Evolutionary conservation across 257 asterid genomes (phyloP), one percentile per base, ranked within the genome.

Genomic region (Solanum appendiculatum): DNA sequence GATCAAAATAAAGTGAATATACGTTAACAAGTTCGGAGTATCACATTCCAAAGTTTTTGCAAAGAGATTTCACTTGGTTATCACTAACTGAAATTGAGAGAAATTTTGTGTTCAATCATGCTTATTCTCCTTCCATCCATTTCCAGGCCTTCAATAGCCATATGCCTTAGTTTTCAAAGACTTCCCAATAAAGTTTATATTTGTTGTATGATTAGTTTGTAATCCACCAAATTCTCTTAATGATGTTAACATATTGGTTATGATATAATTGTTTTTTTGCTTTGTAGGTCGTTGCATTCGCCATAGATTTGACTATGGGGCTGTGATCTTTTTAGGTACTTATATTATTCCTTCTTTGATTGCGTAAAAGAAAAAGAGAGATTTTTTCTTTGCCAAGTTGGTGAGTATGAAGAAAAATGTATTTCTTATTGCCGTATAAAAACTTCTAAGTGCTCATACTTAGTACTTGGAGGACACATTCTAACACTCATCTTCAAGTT

Each of bases 211-310:
- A 81, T 81, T 48, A 81, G 68, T 86, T 86, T 86, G 23, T 77
- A 12, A 16, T 80, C 27, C 40, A 16, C 27, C 18, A 80, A 80
- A 80, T 80, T 60, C 64, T 84, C 70, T 75, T 63, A 83, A 48
- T 40, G 80, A 36, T 33, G 29, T 33, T 36, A 20, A 48, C 14
- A 27, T 56, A 74, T 46, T 72, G 78, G 14, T 46, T 46, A 37
- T 89, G 87, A 87, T 54, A 23, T 20, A 81, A 78, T 75, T 89
- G 46, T 69, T 80, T 66, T 84, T 73, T 23, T 81, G 66, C 86
- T 88, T 77, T 94, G 94, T 88, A 97, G 99, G 99, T 51, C 97
- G 99, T 82, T 97, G 99, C 93, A 96, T 97, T 87, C 93, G 99
- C 18, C 99, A 97, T 92, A 93, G 91, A 89, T 93, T 90, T 91